Base-by-base conservation (phyloP, 495 filamentous ascomycete genomes). In the Penicillium antarcticum region DNA sequence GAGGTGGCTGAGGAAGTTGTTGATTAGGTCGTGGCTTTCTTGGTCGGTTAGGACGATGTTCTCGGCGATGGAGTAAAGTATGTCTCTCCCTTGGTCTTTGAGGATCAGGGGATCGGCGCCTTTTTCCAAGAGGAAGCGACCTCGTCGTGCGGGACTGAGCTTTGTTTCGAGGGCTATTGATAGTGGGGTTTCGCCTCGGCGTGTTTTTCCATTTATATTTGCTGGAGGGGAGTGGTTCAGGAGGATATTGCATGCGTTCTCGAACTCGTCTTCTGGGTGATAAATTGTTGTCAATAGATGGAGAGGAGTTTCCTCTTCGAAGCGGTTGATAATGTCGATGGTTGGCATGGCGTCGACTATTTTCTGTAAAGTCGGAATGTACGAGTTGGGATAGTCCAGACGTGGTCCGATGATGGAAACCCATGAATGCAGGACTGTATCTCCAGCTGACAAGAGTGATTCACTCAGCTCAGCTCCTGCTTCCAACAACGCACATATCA, bases 351-450 rank as follows among this genome's bases (percentile, higher is more conserved):
- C 44, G 1, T 32, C 5, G 14, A 46, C 41, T 8, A 62, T 50
- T 18, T 36, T 51, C 21, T 51, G 5, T 1, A 62, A n/a, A 13
- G 51, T 56, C 5, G 31, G 21, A 2, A 58, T 26, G 41, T 62
- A 62, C 1, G 51, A 52, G 3, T 50, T 23, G 1, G 58, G 54
- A 45, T 61, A 61, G 38, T 49, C 51, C 31, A 61, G 24, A 16
- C 58, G 54, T n/a, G 54, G 54, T 16, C 51, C 58, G 0, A 45
- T 40, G 33, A 48, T 46, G 7, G 47, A 50, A 10, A 42, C 58
- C 58, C 58, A 61, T 2, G 32, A 42, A 44, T 61, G 58, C 3
- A 61, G 51, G 1, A 61, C 51, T 46, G 57, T 53, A 43, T 56
- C 48, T 16, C 45, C 45, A 8, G 14, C 40, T 16, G 49, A 33